Evolutionary conservation across 1,284 basidiomycete genomes (phyloP), one percentile per base, ranked within the genome.

Genomic region (Neolentinus lepideus): DNA sequence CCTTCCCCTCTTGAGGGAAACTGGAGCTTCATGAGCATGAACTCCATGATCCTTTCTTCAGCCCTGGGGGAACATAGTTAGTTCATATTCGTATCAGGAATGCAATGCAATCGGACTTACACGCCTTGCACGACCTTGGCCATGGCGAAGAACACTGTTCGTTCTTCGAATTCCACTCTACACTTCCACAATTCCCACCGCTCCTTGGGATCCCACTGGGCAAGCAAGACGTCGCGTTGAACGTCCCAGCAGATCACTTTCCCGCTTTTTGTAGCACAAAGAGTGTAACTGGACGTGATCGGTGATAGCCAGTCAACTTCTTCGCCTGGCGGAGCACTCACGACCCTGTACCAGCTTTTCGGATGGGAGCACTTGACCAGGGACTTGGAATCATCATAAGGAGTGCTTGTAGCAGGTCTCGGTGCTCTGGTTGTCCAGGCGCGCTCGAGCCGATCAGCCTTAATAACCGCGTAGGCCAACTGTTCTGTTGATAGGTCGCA

Each of bases 231-330:
- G 54, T 86, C 79, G 2, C 74, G 73, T 53, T 78, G 77, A 14
- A 88, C 78, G 58, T 88, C 85, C 86, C 85, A 88, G 61, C 85
- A 88, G 6, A 88, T 78, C n/a, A 88, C 83, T 61, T 83, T 83
- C 1, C 86, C 85, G 54, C 77, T 81, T 68, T 84, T 85, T 0
- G 85, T 88, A 1, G 85, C 82, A 61, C 85, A 88, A 16, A 88
- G 76, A 2, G 79, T 84, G 63, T 88, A 88, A 45, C 77, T 83
- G 3, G 83, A 83, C 1, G 85, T 88, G 61, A 88, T 87, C 19
- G 85, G 85, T 1, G 84, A 85, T 10, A 88, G 67, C 85, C 85
- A 88, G 60, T 88, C 84, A 12, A 88, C 79, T 56, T 86, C 83
- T 61, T 88, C 84, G 27, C 72, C 67, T 8, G 82, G 79, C 0